Base-by-base conservation (phyloP, 2,329 filamentous ascomycete genomes). In the Aspergillus hortae region DNA sequence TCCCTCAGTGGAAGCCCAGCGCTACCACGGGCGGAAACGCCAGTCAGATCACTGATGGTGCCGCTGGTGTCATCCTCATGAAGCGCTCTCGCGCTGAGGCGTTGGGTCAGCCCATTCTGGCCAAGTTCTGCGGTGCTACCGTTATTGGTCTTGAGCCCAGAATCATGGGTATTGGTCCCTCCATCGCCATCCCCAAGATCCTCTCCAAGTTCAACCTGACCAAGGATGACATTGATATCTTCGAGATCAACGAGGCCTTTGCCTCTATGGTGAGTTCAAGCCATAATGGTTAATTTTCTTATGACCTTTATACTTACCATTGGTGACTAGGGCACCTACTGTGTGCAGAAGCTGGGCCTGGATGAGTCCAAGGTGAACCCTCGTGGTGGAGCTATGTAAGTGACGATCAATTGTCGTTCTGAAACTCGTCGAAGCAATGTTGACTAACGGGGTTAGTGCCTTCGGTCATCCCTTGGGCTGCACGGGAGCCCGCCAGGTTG, bases 1-100 rank as follows among this genome's bases (percentile, higher is more conserved):
- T 96, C 71, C 84, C 89, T 51, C 90, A 94, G 51, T 73, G 70
- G 70, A 52, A 62, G 72, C 88, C 91, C 65, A 92, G 91, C 47
- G 85, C 81, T 60, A 96, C 96, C 71, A 92, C 95, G 74, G 92
- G 89, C 49, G 92, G 92, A 57, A 96, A 96, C 72, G 92, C 92
- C 32, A 90, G 85, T 54, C 92, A 96, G 74, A 90, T 96, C 68
- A 92, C 89, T 11, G 90, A 96, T 72, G 92, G 92, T 58, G 92
- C 92, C 25, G 92, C 92, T 30, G 92, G 91, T 25, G 88, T 96
- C 19, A 82, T 96, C 36, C 79, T 96, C 67, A 96, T 96, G 92
- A 90, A 88, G 78, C 89, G 92, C 49, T 88, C 85, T 55, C 92
- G 86, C 9, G 92, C 92, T 27, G 84, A 94, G 79, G 81, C 83